Percentiles rank a stretch among this genome's conserved stretches.
Evolutionary conservation across 148 eudicot species (phyloP).

Genomic region (Selenicereus undatus): DNA sequence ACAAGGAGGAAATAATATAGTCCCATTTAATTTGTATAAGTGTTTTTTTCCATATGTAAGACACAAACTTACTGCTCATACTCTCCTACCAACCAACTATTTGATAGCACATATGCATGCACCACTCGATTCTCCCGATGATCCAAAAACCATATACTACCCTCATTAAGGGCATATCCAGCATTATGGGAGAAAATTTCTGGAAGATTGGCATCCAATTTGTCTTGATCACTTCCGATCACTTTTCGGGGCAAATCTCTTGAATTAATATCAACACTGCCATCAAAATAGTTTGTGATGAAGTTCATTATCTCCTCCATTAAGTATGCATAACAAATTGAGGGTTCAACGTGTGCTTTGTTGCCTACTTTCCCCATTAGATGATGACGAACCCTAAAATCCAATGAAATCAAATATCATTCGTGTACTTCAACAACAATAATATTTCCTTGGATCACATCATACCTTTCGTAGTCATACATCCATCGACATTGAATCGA

Average conservation of each 20-base stretch:
- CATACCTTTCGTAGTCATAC: background rate
- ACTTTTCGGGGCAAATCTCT: background rate
- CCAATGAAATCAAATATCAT: background rate
- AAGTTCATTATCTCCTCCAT: background rate
- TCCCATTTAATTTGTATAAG: too few relatives aligned
- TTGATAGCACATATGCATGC: too few relatives aligned
- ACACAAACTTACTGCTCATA: too few relatives aligned
- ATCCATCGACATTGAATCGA: too few relatives aligned
- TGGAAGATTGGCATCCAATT: too few relatives aligned
- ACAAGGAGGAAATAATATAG: too few relatives aligned
- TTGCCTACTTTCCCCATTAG: background rate
- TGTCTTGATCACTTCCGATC: too few relatives aligned
- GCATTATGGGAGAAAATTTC: too few relatives aligned
- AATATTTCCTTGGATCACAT: background rate
- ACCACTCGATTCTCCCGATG: background rate
- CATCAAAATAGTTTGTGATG: background rate
- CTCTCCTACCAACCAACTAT: too few relatives aligned
- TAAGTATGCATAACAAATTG: background rate
- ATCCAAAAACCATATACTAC: too few relatives aligned
- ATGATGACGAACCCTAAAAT: too few relatives aligned
- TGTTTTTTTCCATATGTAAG: too few relatives aligned
- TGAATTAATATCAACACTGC: background rate
- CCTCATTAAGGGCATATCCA: background rate
- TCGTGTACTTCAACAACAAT: background rate
- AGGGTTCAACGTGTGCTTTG: background rate